Base-by-base conservation (phyloP, 108 stramenopile species). In the Discostella stelligeroides region DNA sequence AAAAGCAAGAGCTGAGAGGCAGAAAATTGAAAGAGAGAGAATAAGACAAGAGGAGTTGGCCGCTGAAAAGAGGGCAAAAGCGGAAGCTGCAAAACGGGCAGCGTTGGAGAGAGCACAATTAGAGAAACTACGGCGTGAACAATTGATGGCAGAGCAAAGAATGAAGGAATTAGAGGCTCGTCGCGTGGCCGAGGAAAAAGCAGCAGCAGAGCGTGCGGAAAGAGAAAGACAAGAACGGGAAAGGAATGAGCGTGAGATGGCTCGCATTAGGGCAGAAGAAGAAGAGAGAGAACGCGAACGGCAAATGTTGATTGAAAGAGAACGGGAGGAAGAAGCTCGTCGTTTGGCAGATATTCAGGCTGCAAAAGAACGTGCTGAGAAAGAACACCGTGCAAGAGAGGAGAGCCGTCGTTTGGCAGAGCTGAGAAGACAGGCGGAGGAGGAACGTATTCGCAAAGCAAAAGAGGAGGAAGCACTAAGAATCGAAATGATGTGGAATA, bases 391-490 rank as follows among this genome's bases (percentile, higher is more conserved):
- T 42, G 68, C 46, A 42, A 39, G 40, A 41, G 58, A 69, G 46
- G 55, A 56, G 20, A 57, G 20, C 20, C 78, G 64, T 27, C 63
- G 68, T 18, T 46, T 69, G 24, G 70, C 58, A 27, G 78, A 79
- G 48, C 57, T 49, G 0, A 23, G 23, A 29, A 63, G 60, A 40
- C 37, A 76, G 41, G 81, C 76, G 0, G 81, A 82, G 62, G 76
- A 82, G 24, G 76, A 73, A 42, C 75, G 75, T 30, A 46, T 73
- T 43, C 47, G 72, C 23, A 67, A 50, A 62, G 56, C 47, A 1
- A 41, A 60, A 40, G 71, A 82, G 49, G 81, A 82, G 39, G 65
- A 82, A 70, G 81, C 66, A 13, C 47, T 69, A 13, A 18, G 53
- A 29, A 65, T 65, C 54, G 70, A 72, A 50, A 67, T 67, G 58